Evolutionary conservation across 306 rosid species (phyloP).

Genomic region (Erythrophleum fordii): DNA sequence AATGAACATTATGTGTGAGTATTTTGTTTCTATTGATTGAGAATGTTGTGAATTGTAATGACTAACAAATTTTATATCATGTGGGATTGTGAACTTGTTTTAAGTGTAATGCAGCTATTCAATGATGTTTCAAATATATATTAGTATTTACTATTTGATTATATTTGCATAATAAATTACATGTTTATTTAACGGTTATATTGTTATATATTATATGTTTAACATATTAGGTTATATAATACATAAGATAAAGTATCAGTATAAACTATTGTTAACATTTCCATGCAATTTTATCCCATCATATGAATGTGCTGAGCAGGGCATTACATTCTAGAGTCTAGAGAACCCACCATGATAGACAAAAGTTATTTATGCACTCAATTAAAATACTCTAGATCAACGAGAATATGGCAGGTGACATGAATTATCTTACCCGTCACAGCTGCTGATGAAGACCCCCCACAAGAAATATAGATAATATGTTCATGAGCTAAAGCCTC

Average conservation of each 20-base stretch:
- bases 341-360: constrained; percentile 22
- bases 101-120: neutral
- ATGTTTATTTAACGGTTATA: neutral
- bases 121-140: neutral
- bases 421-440: constrained; percentile 63
- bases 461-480: constrained; percentile 73
- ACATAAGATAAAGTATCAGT: neutral
- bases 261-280: neutral
- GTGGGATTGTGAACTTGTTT: neutral
- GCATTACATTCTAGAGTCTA: constrained; percentile 6
- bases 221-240: neutral
- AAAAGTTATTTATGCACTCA: constrained; percentile 11
- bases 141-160: neutral
- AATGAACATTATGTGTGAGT: no score
- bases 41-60: neutral
- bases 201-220: neutral
- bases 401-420: neutral
- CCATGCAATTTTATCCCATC: constrained; percentile 11
- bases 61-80: neutral
- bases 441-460: constrained; percentile 91
- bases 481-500: constrained; percentile 66
- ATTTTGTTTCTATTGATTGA: neutral
- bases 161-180: neutral
- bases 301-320: neutral
- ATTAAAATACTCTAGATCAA: neutral